phyloP scores from a whole-genome alignment of 2,329 filamentous ascomycete species.

The Fonsecaea nubica region DNA sequence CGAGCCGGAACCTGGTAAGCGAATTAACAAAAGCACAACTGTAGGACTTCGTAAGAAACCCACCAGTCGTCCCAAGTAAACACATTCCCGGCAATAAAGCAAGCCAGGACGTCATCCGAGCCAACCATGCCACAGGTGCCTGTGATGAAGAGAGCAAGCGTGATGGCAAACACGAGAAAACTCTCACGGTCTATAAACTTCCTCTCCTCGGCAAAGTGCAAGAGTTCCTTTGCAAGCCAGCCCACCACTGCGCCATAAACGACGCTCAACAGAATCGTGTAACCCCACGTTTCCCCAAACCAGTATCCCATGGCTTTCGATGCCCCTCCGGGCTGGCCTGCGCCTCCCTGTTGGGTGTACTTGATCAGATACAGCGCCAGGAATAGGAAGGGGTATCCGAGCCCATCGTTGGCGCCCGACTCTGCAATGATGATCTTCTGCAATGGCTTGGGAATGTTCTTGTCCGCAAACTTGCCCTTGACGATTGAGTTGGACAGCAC shows the following conservation, averaged over 20 bases:
- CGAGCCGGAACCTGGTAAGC: constrained; percentile 76
- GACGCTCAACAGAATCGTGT: constrained; percentile 79
- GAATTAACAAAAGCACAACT: constrained; percentile 4
- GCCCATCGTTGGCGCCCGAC: constrained; percentile 85
- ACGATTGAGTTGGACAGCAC: constrained; percentile 88
- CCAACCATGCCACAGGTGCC: constrained; percentile 87
- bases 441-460: constrained; percentile 81
- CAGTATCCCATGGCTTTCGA: constrained; percentile 75
- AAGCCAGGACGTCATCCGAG: constrained; percentile 87
- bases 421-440: constrained; percentile 83
- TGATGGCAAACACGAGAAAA: constrained; percentile 85
- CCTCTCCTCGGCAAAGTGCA: constrained; percentile 82
- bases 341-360: constrained; percentile 61
- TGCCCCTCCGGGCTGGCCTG: constrained; percentile 66
- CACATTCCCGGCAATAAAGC: constrained; percentile 87
- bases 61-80: constrained; percentile 78
- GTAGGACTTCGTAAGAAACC: constrained; percentile 37
- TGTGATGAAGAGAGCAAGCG: constrained; percentile 82
- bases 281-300: constrained; percentile 86
- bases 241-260: constrained; percentile 78
- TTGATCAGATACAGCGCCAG: constrained; percentile 83
- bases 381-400: constrained; percentile 88
- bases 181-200: constrained; percentile 86
- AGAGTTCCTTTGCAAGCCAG: constrained; percentile 78
- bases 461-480: constrained; percentile 90